Evolutionary conservation across 441 rosid genomes (phyloP).

Genomic region (Euphorbia celastroides): DNA sequence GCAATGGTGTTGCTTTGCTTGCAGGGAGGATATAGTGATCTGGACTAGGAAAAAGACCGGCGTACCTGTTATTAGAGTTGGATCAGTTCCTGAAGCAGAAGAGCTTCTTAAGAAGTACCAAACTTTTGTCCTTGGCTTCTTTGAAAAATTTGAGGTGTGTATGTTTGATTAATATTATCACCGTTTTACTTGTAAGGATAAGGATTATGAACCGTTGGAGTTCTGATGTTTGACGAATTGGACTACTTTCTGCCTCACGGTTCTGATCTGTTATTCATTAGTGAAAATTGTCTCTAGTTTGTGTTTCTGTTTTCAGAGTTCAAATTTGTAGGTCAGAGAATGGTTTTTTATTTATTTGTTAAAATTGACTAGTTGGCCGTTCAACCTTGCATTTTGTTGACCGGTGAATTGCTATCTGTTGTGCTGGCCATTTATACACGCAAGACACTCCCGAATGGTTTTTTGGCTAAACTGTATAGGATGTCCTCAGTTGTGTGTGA

Average conservation of each 20-base stretch:
- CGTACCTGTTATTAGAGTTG: conserved; percentile 47
- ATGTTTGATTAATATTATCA: conserved; percentile 1
- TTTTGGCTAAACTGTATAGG: neutral
- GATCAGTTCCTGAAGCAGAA: conserved; percentile 48
- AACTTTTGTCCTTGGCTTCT: conserved; percentile 53
- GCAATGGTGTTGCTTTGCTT: conserved; percentile 17
- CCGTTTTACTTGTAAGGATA: conserved; percentile 10
- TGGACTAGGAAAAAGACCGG: conserved; percentile 90
- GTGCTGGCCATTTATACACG: neutral
- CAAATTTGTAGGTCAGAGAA: neutral
- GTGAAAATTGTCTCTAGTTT: neutral
- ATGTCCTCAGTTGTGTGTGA: neutral
- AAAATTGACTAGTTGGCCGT: neutral
- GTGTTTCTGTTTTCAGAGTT: neutral
- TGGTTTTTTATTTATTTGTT: neutral
- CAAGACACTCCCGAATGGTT: neutral
- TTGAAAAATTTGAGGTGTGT: conserved; percentile 67
- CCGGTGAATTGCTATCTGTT: neutral
- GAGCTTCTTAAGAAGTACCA: conserved; percentile 48
- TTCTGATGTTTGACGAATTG: neutral
- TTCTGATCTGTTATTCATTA: neutral
- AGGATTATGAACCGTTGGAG: neutral
- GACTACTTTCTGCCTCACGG: neutral
- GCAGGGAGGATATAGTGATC: conserved; percentile 70
- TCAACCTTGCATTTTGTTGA: neutral